These are phyloP conservation scores for Cystobasidium sp. DNA, from an alignment of 1,284 basidiomycete species.

Conservation along the genomic window DNA sequence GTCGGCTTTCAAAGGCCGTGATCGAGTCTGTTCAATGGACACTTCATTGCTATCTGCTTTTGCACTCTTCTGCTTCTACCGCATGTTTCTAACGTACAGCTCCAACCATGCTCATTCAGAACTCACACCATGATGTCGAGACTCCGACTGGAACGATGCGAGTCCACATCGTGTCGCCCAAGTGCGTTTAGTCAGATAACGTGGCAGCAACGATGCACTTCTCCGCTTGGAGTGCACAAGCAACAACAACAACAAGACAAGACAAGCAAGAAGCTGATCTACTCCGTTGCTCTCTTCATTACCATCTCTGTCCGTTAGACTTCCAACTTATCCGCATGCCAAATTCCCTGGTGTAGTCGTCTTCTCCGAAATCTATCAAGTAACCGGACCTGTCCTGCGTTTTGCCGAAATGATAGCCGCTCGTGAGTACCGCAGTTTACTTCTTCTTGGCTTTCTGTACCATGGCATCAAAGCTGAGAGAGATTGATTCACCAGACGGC, in stretches of 20 bases:
- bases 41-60: background rate
- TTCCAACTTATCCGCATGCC: slow-evolving; percentile 75
- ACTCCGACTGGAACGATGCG: slow-evolving; percentile 71
- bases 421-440: slow-evolving; percentile 68
- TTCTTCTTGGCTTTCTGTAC: background rate
- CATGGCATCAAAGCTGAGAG: background rate
- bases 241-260: background rate
- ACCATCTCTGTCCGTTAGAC: slow-evolving; percentile 49
- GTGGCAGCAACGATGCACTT: no score
- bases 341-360: slow-evolving; percentile 66
- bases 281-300: background rate
- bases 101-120: slow-evolving; percentile 73
- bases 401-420: slow-evolving; percentile 91
- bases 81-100: background rate
- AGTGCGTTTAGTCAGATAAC: slow-evolving; percentile 27
- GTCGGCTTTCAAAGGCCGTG: background rate
- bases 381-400: slow-evolving; percentile 76
- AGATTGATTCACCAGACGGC: slow-evolving; percentile 6
- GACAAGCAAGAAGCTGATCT: background rate
- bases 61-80: background rate
- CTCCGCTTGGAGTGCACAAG: no score
- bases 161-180: slow-evolving; percentile 74
- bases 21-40: background rate
- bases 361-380: slow-evolving; percentile 60
- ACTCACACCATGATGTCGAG: slow-evolving; percentile 72